phyloP scores from a whole-genome alignment of 192 early-diverging fungal species.

The Pecoramyces ruminantium region DNA sequence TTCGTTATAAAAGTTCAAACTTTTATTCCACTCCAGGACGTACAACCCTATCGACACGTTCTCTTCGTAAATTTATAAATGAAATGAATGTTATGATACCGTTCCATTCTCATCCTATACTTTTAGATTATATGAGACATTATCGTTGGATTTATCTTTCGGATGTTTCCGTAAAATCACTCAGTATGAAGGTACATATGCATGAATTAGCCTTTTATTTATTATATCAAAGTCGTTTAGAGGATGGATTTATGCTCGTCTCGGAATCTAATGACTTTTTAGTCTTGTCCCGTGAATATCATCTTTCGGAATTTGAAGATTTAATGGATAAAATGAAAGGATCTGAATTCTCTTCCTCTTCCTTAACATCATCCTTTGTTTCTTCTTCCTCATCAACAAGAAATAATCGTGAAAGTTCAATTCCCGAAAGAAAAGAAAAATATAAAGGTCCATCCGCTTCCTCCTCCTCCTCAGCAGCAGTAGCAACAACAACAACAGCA shows the following conservation, averaged over 20 bases:
- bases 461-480: no score
- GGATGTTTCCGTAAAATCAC: not conserved
- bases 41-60: not conserved
- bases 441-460: no score
- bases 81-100: not conserved
- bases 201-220: not conserved
- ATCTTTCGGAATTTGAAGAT: not conserved
- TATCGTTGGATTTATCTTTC: not conserved
- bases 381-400: no score
- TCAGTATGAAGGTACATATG: not conserved
- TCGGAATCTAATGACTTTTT: not conserved
- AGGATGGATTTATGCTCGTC: not conserved
- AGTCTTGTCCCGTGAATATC: not conserved
- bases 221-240: not conserved
- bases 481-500: no score
- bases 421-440: not conserved
- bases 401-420: no score
- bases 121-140: not conserved
- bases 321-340: no score
- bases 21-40: not conserved
- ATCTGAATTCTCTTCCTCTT: no score
- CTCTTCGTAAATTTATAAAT: not conserved
- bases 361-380: no score
- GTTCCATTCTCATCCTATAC: not conserved
- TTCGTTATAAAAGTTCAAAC: not conserved